A percentile compares a stretch with the other conserved stretches of the same genome.
Conservation (phyloP, 306 rosid genomes). For the Trichosanthes truncata region DNA sequence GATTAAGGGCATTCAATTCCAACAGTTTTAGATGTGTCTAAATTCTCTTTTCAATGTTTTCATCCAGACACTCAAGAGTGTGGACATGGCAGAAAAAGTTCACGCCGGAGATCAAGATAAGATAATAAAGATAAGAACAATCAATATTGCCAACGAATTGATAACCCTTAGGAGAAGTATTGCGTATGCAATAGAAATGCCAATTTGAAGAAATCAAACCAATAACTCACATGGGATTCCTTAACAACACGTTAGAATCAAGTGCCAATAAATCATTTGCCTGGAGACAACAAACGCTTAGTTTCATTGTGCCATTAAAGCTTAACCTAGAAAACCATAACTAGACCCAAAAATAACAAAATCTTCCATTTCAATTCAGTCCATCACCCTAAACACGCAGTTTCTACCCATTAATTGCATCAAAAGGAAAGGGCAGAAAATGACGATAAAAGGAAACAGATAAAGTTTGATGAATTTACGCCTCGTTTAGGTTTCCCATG, state of each 20-base stretch:
- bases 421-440: background rate
- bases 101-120: background rate
- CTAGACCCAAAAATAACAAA: background rate
- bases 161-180: background rate
- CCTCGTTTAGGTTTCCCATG: conserved; percentile 78
- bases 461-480: background rate
- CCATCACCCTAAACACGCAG: background rate
- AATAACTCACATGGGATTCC: background rate
- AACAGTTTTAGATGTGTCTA: background rate
- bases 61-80: conserved; percentile 90
- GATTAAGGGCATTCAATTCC: background rate
- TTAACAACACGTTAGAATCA: background rate
- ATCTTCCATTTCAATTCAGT: background rate
- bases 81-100: conserved; percentile 13
- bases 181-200: background rate
- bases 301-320: background rate
- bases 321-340: background rate
- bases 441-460: background rate
- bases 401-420: background rate
- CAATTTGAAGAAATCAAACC: background rate
- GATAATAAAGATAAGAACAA: background rate
- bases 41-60: conserved; percentile 78
- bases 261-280: background rate
- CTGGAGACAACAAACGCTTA: background rate
- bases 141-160: background rate